Base-by-base conservation (phyloP, 1,284 basidiomycete species). In the Ceratobasidium sp. region DNA sequence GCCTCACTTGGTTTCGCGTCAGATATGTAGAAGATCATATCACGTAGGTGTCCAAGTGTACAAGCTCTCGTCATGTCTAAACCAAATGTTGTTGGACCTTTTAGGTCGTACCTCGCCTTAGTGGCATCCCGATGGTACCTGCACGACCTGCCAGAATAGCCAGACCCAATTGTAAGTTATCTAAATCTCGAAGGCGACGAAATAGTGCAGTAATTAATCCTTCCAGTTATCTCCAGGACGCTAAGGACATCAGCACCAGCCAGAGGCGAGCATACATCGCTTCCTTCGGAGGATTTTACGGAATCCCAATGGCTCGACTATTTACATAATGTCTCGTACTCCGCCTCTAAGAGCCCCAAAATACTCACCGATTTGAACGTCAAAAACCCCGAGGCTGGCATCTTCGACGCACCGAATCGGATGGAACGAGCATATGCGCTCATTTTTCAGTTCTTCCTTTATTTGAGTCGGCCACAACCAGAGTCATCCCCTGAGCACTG, bases 351-450 rank as follows among this genome's bases (percentile, higher is more conserved):
- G 22, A 69, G 66, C n/a, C 66, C 51, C 5, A 69, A 58, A 34
- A 27, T 69, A 4, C 66, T 69, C 22, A 34, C 37, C 3, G 66
- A 69, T 14, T 37, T 69, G 19, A 9, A 69, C 27, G n/a, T 13
- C 22, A 46, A 69, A 27, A 56, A 69, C 34, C 54, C 66, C 14
- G 31, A 69, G 4, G 53, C 66, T 5, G 66, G 66, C 27, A 29
- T 69, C 16, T 69, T 69, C 24, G 66, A 69, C 39, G 66, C 66
- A 14, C 37, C 66, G 3, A 69, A 69, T 39, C 53, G 66, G 5
- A 69, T 69, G 54, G 66, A 69, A 58, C 66, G 66, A 34, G 66
- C 66, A 58, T 69, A 69, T 48, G 66, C 66, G 29, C 66, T 69
- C 22, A 58, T 69, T 34, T 69, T 69, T 31, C 66, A 69, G 24